phyloP scores from a whole-genome alignment of 345 rosid genomes.

The Euphorbia tirucalli region DNA sequence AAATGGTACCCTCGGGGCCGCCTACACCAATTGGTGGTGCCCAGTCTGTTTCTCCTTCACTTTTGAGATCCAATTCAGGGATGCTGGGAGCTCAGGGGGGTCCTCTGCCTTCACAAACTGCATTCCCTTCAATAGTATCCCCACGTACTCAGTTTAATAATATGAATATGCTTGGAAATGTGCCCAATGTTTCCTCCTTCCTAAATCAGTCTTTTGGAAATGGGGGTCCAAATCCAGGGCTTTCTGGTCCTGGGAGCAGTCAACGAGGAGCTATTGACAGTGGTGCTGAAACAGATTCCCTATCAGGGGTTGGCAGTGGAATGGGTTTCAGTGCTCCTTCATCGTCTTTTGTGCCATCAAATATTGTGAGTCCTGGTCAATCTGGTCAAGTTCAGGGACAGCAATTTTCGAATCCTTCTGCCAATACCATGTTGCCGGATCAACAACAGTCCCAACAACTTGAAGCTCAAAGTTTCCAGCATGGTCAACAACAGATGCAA shows the following conservation, averaged over 20 bases:
- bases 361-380: slow-evolving; percentile 61
- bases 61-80: slow-evolving; percentile 69
- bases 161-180: slow-evolving; percentile 79
- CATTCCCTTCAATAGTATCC: slow-evolving; percentile 63
- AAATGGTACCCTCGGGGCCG: slow-evolving; percentile 86
- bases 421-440: slow-evolving; percentile 64
- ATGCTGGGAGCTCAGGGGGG: slow-evolving; percentile 76
- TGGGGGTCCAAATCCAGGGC: slow-evolving; percentile 53
- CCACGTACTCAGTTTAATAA: slow-evolving; percentile 66
- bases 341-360: slow-evolving; percentile 52
- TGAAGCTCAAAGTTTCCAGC: slow-evolving; percentile 72
- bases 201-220: slow-evolving; percentile 84
- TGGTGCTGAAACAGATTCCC: slow-evolving; percentile 75
- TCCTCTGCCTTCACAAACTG: slow-evolving; percentile 61
- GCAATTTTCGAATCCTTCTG: slow-evolving; percentile 56
- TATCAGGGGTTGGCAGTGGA: slow-evolving; percentile 63
- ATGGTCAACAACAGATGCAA: slow-evolving; percentile 66
- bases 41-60: slow-evolving; percentile 63
- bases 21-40: slow-evolving; percentile 75
- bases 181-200: slow-evolving; percentile 72
- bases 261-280: slow-evolving; percentile 58
- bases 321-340: slow-evolving; percentile 62
- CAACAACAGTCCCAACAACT: slow-evolving; percentile 66
- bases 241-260: slow-evolving; percentile 49
- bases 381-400: slow-evolving; percentile 78